Conservation (phyloP, 2,329 filamentous ascomycete genomes). For the Pseudopyricularia cyperi region DNA sequence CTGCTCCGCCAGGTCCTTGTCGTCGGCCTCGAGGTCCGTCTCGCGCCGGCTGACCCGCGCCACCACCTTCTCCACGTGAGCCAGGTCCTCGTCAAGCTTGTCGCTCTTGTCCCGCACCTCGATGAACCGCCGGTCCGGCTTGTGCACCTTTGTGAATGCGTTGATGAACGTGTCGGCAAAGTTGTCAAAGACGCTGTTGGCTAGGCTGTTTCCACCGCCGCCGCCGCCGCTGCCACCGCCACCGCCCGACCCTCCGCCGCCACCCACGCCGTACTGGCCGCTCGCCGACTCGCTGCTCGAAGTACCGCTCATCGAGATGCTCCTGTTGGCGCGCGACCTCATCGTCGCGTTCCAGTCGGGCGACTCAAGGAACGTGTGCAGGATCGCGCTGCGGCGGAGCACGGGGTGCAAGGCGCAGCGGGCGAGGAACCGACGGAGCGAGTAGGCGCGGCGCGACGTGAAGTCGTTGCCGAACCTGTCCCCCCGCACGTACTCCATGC, state of each 20-base stretch:
- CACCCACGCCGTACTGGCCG: conserved; percentile 29
- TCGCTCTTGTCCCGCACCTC: conserved; percentile 87
- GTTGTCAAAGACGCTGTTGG: conserved; percentile 63
- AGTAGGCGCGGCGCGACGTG: conserved; percentile 75
- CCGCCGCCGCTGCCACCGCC: conserved; percentile 40
- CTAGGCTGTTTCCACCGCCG: conserved; percentile 23
- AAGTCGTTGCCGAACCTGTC: conserved; percentile 93
- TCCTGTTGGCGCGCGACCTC: conserved; percentile 60
- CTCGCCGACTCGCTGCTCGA: conserved; percentile 10
- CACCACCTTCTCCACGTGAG: conserved; percentile 91
- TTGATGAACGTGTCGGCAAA: conserved; percentile 96
- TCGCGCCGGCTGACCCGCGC: conserved; percentile 80
- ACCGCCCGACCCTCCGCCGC: conserved; percentile 35
- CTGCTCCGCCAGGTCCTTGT: conserved; percentile 80
- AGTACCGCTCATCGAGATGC: conserved; percentile 26
- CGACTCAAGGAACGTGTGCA: conserved; percentile 85
- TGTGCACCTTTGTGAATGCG: conserved; percentile 92
- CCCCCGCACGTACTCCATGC: conserved; percentile 95
- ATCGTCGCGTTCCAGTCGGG: conserved; percentile 96
- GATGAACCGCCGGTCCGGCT: conserved; percentile 85
- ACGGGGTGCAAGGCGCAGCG: conserved; percentile 81
- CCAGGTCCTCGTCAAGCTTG: conserved; percentile 88
- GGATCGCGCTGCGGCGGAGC: conserved; percentile 66
- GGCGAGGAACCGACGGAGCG: conserved; percentile 79
- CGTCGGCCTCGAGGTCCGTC: conserved; percentile 75